Evolutionary conservation across 2,329 filamentous ascomycete genomes (phyloP).

Genomic region (Neonectria punicea): DNA sequence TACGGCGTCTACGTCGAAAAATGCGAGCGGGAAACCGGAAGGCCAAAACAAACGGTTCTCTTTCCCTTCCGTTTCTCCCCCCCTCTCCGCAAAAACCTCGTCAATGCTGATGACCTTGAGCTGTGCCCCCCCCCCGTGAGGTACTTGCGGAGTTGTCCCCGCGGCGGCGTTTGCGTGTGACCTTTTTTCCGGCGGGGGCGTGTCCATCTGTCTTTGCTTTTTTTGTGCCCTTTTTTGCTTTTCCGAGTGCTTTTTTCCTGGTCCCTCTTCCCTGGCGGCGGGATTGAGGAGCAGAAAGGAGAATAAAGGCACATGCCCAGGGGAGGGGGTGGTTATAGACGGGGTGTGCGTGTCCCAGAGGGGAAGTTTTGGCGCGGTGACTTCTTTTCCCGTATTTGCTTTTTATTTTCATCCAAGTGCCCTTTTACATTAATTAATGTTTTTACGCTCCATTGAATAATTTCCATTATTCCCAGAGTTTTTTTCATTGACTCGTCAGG

Average conservation of each 20-base stretch:
- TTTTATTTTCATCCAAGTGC: background rate
- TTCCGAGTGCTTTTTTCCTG: slow-evolving; percentile 9
- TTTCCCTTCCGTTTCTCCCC: too few species aligned
- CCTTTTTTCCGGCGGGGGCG: slow-evolving; percentile 17
- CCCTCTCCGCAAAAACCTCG: background rate
- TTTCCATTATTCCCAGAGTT: background rate
- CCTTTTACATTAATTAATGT: background rate
- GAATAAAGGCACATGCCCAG: background rate
- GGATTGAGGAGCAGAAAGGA: slow-evolving; percentile 17
- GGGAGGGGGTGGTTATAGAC: background rate
- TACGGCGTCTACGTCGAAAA: slow-evolving; percentile 36
- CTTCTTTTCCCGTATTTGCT: background rate
- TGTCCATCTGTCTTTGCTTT: background rate
- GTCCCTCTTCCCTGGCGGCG: slow-evolving; percentile 3
- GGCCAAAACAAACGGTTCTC: too few species aligned
- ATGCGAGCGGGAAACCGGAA: too few species aligned
- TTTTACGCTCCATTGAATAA: background rate
- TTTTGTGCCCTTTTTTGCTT: background rate
- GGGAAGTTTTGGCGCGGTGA: background rate
- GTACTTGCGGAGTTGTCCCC: background rate
- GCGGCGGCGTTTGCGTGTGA: slow-evolving; percentile 22
- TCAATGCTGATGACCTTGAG: slow-evolving; percentile 4
- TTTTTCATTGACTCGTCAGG: slow-evolving; percentile 11
- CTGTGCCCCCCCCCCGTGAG: slow-evolving; percentile 10
- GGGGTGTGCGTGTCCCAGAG: slow-evolving; percentile 1